Evolutionary conservation across 2,329 filamentous ascomycete species (phyloP), one percentile per base, ranked within the genome.

Genomic region (Hortaea sp.): DNA sequence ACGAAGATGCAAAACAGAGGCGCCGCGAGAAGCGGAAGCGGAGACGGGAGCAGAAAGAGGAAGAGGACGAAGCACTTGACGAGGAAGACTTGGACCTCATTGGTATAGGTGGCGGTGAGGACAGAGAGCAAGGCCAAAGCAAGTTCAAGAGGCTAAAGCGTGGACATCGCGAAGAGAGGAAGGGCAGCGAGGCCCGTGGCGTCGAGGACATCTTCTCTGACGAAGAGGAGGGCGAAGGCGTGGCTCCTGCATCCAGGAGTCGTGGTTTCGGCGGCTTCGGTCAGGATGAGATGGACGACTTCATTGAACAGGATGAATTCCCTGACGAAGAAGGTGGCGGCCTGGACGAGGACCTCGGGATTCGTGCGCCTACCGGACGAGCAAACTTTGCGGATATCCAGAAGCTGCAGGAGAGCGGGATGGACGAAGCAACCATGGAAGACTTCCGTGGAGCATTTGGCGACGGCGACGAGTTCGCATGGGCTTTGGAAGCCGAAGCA

Each of bases 101-200:
- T 57, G 89, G 88, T 43, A 82, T 82, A 1, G 84, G 82, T 52
- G 78, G 78, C 63, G 78, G 84, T 58, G 78, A 79, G 13, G 81
- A 81, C 57, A 72, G 80, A 29, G 72, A 81, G 41, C 69, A 81
- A 52, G 38, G 20, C 9, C 81, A 90, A 77, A 83, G 84, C 56
- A 94, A 95, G 64, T 94, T 94, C 74, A 98, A 98, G 69, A 85
- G 92, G 37, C 79, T 98, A 46, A 98, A 97, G 74, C 86, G 88
- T 54, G 90, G 92, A 45, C 87, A 90, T 54, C 78, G 85, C 50
- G 82, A 88, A 52, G 79, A 88, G 42, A 76, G 79, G 44, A 64
- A 71, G 20, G 73, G 73, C 28, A 73, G 71, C 55, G 76, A 82
- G 53, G 76, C 81, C 37, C 82, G 84, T 50, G 88, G 84, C 27